Evolutionary conservation across 2,329 filamentous ascomycete genomes (phyloP).

Genomic region (Tolypocladium paradoxum): DNA sequence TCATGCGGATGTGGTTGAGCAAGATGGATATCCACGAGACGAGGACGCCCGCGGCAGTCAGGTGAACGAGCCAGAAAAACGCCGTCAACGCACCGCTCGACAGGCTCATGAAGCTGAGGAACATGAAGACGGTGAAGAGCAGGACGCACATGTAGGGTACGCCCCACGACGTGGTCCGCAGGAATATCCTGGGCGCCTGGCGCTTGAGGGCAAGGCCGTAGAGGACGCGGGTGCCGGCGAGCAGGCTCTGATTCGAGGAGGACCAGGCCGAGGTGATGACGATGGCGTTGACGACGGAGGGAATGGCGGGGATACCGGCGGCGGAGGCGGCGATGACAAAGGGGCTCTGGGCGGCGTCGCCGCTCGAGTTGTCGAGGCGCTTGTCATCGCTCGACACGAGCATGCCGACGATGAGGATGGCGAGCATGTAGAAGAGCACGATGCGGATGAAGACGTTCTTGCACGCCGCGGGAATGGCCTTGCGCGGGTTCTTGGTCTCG

Average conservation of each 20-base stretch:
- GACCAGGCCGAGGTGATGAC: slow-evolving; percentile 61
- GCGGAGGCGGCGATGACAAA: slow-evolving; percentile 63
- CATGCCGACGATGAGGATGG: slow-evolving; percentile 60
- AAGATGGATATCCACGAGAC: slow-evolving; percentile 52
- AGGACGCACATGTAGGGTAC: slow-evolving; percentile 49
- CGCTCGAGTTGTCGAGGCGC: slow-evolving; percentile 35
- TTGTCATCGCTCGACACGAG: slow-evolving; percentile 50
- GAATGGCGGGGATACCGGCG: slow-evolving; percentile 56
- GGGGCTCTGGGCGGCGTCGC: slow-evolving; percentile 40
- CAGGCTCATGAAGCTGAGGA: slow-evolving; percentile 47
- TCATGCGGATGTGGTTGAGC: slow-evolving; percentile 48
- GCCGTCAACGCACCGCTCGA: slow-evolving; percentile 48
- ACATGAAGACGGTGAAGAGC: slow-evolving; percentile 43
- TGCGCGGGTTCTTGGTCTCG: slow-evolving; percentile 44
- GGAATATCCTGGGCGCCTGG: slow-evolving; percentile 54
- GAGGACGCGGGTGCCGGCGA: slow-evolving; percentile 58
- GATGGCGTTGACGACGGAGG: slow-evolving; percentile 65
- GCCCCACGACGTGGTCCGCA: slow-evolving; percentile 48
- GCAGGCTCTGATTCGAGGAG: slow-evolving; percentile 49
- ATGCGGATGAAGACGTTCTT: slow-evolving; percentile 48
- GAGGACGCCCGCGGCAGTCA: slow-evolving; percentile 52
- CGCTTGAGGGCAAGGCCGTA: slow-evolving; percentile 56
- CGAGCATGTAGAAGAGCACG: slow-evolving; percentile 51
- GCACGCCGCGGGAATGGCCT: slow-evolving; percentile 43
- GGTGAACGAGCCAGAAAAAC: slow-evolving; percentile 53